These are phyloP conservation scores for Sesbania bispinosa DNA, from an alignment of 306 rosid species.

Conservation along the genomic window DNA sequence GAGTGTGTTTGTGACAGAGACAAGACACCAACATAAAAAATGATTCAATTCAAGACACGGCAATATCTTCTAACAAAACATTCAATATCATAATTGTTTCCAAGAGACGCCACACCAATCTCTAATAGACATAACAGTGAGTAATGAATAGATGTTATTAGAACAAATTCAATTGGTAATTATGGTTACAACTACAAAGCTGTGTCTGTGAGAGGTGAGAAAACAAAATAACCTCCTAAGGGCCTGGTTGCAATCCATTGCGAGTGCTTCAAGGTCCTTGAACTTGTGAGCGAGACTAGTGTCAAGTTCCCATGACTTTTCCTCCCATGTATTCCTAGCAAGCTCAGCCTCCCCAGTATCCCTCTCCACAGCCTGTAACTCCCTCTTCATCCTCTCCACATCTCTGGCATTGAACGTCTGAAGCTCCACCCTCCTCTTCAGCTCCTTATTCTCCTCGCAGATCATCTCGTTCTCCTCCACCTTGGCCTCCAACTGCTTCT, in stretches of 20 bases:
- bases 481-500: constrained; percentile 60
- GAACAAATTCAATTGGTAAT: neutral
- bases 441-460: constrained; percentile 62
- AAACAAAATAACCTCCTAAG: constrained; percentile 50
- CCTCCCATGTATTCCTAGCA: constrained; percentile 73
- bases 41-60: neutral
- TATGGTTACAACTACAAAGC: neutral
- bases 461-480: constrained; percentile 43
- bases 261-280: constrained; percentile 68
- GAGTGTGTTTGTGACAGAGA: neutral
- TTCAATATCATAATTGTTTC: neutral
- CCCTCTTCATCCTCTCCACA: constrained; percentile 90
- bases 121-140: neutral
- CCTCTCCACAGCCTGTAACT: constrained; percentile 85
- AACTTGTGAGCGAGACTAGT: constrained; percentile 41
- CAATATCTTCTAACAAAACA: too few relatives aligned
- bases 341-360: constrained; percentile 66
- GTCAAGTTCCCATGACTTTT: constrained; percentile 73
- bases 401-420: constrained; percentile 75
- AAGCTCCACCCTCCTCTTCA: constrained; percentile 59
- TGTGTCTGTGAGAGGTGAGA: neutral
- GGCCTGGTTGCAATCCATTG: constrained; percentile 72
- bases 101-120: neutral
- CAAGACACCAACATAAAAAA: neutral
- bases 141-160: neutral